Percentiles rank a stretch among this genome's conserved stretches.
Evolutionary conservation across 2,329 filamentous ascomycete genomes (phyloP).

Genomic region (Colletotrichum coccodes): DNA sequence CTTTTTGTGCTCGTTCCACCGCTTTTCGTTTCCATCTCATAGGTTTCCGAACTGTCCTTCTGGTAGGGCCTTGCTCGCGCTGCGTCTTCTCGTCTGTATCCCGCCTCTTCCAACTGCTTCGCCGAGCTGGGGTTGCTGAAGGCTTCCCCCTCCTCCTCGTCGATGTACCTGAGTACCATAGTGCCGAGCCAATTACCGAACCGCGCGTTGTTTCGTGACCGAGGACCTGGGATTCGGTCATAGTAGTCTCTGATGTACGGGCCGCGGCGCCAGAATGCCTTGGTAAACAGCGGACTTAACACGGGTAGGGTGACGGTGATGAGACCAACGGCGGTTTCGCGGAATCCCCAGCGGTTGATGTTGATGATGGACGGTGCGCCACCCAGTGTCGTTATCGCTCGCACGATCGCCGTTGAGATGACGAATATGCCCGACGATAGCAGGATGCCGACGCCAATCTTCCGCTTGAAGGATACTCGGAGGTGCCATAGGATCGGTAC

Average conservation of each 20-base stretch:
- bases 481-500: constrained; percentile 39
- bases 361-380: constrained; percentile 38
- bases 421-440: constrained; percentile 40
- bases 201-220: not conserved
- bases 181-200: constrained; percentile 23
- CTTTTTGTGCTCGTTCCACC: constrained; percentile 13
- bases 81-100: not conserved
- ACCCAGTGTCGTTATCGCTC: constrained; percentile 35
- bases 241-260: constrained; percentile 27
- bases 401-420: constrained; percentile 39
- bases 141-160: not conserved
- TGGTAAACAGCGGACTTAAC: constrained; percentile 30
- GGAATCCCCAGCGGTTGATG: constrained; percentile 36
- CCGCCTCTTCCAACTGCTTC: not conserved
- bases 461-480: constrained; percentile 27
- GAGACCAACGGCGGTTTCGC: constrained; percentile 38
- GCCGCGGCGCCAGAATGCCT: constrained; percentile 33
- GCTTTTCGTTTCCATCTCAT: constrained; percentile 7
- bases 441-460: constrained; percentile 36
- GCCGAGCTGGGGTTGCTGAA: not conserved
- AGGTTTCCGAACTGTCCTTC: not conserved
- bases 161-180: constrained; percentile 20
- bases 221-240: not conserved
- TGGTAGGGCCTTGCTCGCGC: not conserved
- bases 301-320: constrained; percentile 35